Evolutionary conservation across 305 asterid genomes (phyloP).

Genomic region (Fraxinus albicans): DNA sequence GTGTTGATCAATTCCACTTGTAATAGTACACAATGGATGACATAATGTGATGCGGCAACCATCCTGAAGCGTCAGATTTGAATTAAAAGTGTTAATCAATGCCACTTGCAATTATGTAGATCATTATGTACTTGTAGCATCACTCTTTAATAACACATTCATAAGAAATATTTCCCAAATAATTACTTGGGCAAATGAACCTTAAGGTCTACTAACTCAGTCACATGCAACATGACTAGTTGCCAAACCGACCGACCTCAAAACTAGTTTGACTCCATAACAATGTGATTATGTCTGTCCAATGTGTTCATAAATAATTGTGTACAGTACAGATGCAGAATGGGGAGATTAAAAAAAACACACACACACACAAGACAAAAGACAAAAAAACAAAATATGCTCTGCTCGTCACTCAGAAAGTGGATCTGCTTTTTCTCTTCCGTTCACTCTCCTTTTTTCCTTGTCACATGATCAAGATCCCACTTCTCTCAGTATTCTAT

Average conservation of each 20-base stretch:
- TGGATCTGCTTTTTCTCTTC: not conserved
- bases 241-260: not conserved
- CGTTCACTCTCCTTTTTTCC: not conserved
- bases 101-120: too few species aligned
- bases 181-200: not conserved
- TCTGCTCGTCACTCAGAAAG: not conserved
- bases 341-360: not conserved
- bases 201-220: not conserved
- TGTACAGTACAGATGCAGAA: not conserved
- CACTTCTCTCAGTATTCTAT: not conserved
- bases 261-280: not conserved
- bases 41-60: too few species aligned
- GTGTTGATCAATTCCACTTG: too few species aligned
- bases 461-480: not conserved
- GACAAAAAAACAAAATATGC: not conserved
- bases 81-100: too few species aligned
- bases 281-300: not conserved
- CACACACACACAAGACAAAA: too few species aligned
- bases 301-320: not conserved
- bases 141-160: too few species aligned
- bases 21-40: too few species aligned
- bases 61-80: too few species aligned
- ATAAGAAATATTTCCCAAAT: too few species aligned
- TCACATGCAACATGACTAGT: conserved; percentile 22
- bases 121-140: too few species aligned